These are phyloP conservation scores for Fusarium annulatum DNA, from an alignment of 2,329 filamentous ascomycete species.

Conservation along the genomic window DNA sequence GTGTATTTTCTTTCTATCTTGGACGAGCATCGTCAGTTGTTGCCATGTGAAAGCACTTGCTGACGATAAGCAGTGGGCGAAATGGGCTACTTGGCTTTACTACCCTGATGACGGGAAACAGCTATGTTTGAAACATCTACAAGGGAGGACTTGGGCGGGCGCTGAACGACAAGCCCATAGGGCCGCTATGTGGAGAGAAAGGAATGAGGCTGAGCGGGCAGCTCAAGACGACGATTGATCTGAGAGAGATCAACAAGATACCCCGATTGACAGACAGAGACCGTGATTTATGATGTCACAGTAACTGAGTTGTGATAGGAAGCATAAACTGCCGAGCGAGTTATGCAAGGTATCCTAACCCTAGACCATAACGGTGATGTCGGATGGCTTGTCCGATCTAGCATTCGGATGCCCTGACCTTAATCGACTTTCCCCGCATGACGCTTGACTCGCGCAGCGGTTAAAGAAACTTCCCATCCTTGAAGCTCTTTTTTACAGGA, in stretches of 20 bases:
- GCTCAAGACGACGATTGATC: not conserved
- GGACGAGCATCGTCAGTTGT: accelerated
- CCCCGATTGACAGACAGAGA: not conserved
- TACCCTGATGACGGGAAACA: slow-evolving; percentile 59
- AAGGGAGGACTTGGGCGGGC: slow-evolving; percentile 63
- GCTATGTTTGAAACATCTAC: slow-evolving; percentile 61
- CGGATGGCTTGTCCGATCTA: not conserved
- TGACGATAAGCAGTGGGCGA: slow-evolving; percentile 51
- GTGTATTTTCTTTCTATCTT: not conserved
- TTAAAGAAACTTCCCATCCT: not conserved
- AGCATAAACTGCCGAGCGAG: not conserved
- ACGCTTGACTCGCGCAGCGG: not conserved
- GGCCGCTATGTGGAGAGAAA: slow-evolving; percentile 34
- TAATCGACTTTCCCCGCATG: not conserved
- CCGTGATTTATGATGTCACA: not conserved
- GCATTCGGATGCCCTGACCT: not conserved
- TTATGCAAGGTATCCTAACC: not conserved
- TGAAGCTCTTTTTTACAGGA: not conserved
- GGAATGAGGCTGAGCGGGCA: not conserved
- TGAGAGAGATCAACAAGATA: not conserved
- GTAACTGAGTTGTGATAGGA: not conserved
- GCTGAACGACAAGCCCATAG: slow-evolving; percentile 30
- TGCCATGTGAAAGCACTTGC: accelerated
- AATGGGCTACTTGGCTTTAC: slow-evolving; percentile 68
- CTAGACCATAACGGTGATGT: not conserved